These are phyloP conservation scores for Colletotrichum aenigma DNA, from an alignment of 2,329 filamentous ascomycete species.

Conservation along the genomic window DNA sequence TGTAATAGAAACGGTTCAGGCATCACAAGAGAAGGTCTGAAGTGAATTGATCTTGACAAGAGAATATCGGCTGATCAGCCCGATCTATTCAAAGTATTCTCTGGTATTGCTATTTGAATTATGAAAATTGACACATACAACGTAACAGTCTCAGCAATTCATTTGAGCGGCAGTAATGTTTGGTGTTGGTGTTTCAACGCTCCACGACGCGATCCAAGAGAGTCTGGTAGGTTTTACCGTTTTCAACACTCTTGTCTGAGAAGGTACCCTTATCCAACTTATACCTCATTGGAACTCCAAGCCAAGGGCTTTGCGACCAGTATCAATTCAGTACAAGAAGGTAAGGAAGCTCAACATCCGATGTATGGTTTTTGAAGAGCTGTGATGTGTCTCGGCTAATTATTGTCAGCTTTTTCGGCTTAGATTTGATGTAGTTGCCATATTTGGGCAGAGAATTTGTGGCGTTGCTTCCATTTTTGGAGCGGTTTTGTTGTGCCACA, in stretches of 20 bases:
- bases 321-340: background rate
- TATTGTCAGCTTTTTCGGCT: background rate
- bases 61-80: background rate
- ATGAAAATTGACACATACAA: background rate
- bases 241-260: background rate
- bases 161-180: background rate
- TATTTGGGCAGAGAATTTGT: accelerated
- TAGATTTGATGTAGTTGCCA: background rate
- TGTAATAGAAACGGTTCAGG: too few relatives aligned
- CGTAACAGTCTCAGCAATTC: background rate
- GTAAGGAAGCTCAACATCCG: background rate
- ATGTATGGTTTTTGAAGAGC: background rate
- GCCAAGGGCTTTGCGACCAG: background rate
- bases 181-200: background rate
- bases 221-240: background rate
- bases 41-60: accelerated
- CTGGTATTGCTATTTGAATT: background rate
- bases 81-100: accelerated
- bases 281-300: background rate
- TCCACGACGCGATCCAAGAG: background rate
- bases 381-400: background rate
- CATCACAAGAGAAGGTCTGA: too few relatives aligned
- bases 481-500: background rate
- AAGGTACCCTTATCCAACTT: background rate
- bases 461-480: background rate